Conservation (phyloP, 441 rosid species). For the Arabidopsis lyrata region DNA sequence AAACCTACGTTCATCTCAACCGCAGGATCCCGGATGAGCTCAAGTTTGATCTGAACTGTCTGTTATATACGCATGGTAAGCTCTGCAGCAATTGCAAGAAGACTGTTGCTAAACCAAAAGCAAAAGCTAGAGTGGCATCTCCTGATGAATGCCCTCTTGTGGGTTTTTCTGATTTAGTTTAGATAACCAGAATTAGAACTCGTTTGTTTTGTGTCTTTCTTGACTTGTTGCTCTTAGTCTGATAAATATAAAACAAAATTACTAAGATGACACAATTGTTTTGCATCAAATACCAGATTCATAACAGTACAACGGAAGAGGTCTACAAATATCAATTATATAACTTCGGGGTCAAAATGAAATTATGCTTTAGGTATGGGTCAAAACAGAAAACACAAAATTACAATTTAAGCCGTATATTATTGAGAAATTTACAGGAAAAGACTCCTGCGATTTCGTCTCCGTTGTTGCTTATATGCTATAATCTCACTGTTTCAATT, state of each 20-base stretch:
- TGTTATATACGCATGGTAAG: slow-evolving; percentile 77
- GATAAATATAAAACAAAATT: no score
- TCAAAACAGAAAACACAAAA: neutral
- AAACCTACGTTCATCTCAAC: slow-evolving; percentile 77
- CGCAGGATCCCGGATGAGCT: slow-evolving; percentile 73
- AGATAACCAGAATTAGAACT: slow-evolving; percentile 20
- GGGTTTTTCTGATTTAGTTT: slow-evolving; percentile 34
- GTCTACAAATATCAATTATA: neutral
- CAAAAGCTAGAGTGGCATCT: slow-evolving; percentile 38
- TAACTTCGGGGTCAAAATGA: slow-evolving; percentile 21
- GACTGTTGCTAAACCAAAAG: slow-evolving; percentile 53
- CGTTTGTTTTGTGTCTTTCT: neutral
- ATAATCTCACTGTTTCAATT: neutral
- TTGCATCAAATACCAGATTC: slow-evolving; percentile 2
- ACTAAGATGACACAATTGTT: no score
- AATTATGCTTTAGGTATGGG: neutral
- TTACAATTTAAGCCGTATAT: slow-evolving; percentile 9
- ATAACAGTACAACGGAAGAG: neutral
- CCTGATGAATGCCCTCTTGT: slow-evolving; percentile 56
- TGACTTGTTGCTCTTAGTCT: no score
- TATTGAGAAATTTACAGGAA: neutral
- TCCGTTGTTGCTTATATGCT: no score
- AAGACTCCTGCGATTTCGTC: no score
- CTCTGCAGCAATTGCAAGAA: slow-evolving; percentile 69
- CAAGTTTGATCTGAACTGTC: slow-evolving; percentile 83